These are phyloP conservation scores for Salvia sclarea DNA, from an alignment of 305 asterid species.

Conservation along the genomic window DNA sequence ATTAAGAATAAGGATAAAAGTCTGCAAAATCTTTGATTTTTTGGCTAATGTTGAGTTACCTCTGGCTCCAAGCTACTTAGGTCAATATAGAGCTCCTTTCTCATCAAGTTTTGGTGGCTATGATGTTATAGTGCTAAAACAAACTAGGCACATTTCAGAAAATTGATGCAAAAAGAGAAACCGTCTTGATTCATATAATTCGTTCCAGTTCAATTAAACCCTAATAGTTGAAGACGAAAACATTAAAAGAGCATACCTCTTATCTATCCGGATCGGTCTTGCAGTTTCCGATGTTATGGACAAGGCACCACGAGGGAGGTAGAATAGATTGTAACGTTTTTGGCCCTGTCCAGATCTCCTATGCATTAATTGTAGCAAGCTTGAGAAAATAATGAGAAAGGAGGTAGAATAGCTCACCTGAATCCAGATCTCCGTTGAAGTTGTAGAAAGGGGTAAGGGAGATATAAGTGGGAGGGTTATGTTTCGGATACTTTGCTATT, in stretches of 20 bases:
- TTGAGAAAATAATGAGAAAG: slow-evolving; percentile 18
- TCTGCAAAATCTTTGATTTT: background rate
- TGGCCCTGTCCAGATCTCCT: background rate
- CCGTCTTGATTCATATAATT: slow-evolving; percentile 7
- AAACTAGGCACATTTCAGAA: background rate
- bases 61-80: slow-evolving; percentile 9
- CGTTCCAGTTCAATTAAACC: slow-evolving; percentile 6
- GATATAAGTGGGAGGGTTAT: slow-evolving; percentile 21
- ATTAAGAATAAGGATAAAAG: background rate
- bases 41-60: background rate
- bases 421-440: slow-evolving; percentile 7
- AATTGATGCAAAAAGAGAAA: background rate
- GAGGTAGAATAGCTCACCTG: slow-evolving; percentile 17
- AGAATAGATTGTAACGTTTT: slow-evolving; percentile 2
- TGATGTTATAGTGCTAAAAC: background rate
- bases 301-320: slow-evolving; percentile 16
- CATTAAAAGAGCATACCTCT: slow-evolving; percentile 17
- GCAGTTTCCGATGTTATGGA: slow-evolving; percentile 5
- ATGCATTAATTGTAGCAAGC: slow-evolving; percentile 8
- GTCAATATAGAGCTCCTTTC: background rate
- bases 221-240: slow-evolving; percentile 4
- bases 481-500: slow-evolving; percentile 19
- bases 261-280: slow-evolving; percentile 6
- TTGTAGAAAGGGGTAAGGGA: slow-evolving; percentile 24
- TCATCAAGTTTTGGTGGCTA: background rate